A percentile compares a stretch with the other conserved stretches of the same genome.
These are phyloP conservation scores for Apiospora sp. DNA, from an alignment of 2,329 filamentous ascomycete genomes.

Conservation along the genomic window DNA sequence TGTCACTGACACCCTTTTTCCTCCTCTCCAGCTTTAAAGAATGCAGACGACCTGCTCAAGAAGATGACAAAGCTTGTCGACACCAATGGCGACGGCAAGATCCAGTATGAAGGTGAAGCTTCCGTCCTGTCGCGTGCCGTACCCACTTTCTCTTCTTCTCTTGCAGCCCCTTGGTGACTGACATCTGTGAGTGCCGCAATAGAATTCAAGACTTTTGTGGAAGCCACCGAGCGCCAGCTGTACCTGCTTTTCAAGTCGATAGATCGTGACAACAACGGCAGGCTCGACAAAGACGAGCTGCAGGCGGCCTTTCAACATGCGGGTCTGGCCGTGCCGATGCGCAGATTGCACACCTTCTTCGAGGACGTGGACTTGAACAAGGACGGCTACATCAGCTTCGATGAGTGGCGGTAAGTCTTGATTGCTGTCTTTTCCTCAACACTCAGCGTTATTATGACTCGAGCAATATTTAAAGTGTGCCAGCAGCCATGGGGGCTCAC, in stretches of 20 bases:
- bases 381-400: constrained; percentile 87
- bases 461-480: background rate
- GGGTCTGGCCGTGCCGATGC: constrained; percentile 79
- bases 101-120: constrained; percentile 81
- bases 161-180: background rate
- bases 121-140: constrained; percentile 11
- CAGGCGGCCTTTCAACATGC: constrained; percentile 78
- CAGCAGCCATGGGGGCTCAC: background rate
- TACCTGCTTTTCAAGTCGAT: constrained; percentile 84
- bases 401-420: constrained; percentile 89
- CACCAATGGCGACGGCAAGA: constrained; percentile 85
- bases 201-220: constrained; percentile 93
- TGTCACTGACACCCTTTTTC: constrained; percentile 30
- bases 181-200: constrained; percentile 28
- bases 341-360: constrained; percentile 86
- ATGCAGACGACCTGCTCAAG: constrained; percentile 85
- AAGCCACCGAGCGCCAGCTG: constrained; percentile 85
- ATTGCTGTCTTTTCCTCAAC: background rate
- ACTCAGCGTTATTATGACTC: background rate
- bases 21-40: constrained; percentile 72
- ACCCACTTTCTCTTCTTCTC: background rate
- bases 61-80: constrained; percentile 86
- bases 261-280: constrained; percentile 84
- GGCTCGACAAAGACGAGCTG: constrained; percentile 86
- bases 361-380: constrained; percentile 87